Evolutionary conservation across 2,329 filamentous ascomycete species (phyloP), one percentile per base, ranked within the genome.

Genomic region (Bipolaris zeicola): DNA sequence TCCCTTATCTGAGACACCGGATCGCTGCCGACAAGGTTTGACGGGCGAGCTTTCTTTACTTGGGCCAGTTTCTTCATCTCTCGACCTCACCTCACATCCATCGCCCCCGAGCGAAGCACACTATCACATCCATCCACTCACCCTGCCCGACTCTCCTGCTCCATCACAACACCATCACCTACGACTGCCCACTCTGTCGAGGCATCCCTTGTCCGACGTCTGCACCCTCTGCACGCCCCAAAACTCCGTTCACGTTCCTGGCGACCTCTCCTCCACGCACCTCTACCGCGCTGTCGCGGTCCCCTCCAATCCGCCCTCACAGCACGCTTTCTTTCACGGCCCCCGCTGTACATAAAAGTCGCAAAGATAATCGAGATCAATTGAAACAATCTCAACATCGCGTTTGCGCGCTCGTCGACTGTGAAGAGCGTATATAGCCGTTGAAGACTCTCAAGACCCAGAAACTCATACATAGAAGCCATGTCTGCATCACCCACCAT

Each of bases 271-370:
- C 70, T 72, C 59, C 59, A 57, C 68, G 63, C 65, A 62, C 60
- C 61, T 61, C 51, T 63, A 68, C 64, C 63, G 64, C 64, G 61
- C 63, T 61, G 57, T 65, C 68, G 68, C 74, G 67, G 55, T 65
- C 64, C 68, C 66, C 62, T 57, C 50, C 66, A 69, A 60, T 52
- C 52, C 69, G 68, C 67, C 71, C 82, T 78, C 90, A 93, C 90
- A 92, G 89, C 91, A 90, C 88, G 89, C 92, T 94, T 93, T 92
- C 89, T 82, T 92, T 91, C 81, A 69, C 89, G 90, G 88, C 86
- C 85, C 85, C 85, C 87, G 90, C 91, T 77, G 81, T 85, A 83
- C 82, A 80, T 81, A 85, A 81, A 81, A 78, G 80, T 80, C 62
- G 63, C 69, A 77, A 39, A 46, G 24, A 52, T 76, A 78, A 78